phyloP scores from a whole-genome alignment of 768 basidiomycete genomes.

The Exidia glandulosa region DNA sequence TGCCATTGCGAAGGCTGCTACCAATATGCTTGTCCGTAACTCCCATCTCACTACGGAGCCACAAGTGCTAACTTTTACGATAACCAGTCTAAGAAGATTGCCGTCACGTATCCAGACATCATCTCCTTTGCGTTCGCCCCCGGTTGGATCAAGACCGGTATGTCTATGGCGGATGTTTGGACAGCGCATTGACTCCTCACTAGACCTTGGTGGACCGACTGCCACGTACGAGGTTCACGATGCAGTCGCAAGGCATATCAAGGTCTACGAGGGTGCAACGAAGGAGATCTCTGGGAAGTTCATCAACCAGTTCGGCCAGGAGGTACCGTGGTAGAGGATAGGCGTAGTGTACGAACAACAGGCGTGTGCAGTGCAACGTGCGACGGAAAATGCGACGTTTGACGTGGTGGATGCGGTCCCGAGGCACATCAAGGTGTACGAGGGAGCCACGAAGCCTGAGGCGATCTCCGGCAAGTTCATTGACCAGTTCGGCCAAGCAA shows the following conservation, averaged over 20 bases:
- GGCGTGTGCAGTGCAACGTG: too few species aligned
- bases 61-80: background rate
- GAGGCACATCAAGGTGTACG: slow-evolving; percentile 18
- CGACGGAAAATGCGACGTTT: slow-evolving; percentile 13
- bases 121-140: slow-evolving; percentile 23
- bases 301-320: background rate
- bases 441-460: slow-evolving; percentile 11
- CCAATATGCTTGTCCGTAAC: slow-evolving; percentile 29
- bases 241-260: too few species aligned
- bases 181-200: too few species aligned
- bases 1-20: slow-evolving; percentile 25
- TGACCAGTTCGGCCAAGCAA: slow-evolving; percentile 18
- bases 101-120: slow-evolving; percentile 21
- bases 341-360: too few species aligned
- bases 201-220: too few species aligned
- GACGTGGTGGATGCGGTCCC: slow-evolving; percentile 21
- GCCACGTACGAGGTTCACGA: too few species aligned
- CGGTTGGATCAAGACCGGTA: slow-evolving; percentile 31
- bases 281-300: too few species aligned
- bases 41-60: background rate
- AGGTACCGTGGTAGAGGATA: slow-evolving; percentile 12
- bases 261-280: too few species aligned
- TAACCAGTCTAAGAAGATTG: slow-evolving; percentile 25
- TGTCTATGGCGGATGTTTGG: background rate
- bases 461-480: slow-evolving; percentile 21